Evolutionary conservation across 2,329 filamentous ascomycete genomes (phyloP).

Genomic region (Juglanconis oblonga): DNA sequence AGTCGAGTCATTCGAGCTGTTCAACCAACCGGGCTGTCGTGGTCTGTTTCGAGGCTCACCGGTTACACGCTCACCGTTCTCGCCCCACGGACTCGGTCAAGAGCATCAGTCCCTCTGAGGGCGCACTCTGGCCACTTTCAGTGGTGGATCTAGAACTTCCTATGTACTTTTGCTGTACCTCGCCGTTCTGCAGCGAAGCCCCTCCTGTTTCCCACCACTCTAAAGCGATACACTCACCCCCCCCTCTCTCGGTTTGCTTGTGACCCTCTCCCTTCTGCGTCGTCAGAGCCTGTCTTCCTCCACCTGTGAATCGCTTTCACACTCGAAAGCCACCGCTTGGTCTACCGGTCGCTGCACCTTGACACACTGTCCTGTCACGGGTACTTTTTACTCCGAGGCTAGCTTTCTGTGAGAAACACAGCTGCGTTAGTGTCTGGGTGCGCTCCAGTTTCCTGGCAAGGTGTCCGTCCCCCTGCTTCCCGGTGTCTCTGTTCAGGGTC

Average conservation of each 20-base stretch:
- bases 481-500: constrained; percentile 17
- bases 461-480: constrained; percentile 13
- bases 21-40: background rate
- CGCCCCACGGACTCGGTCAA: constrained; percentile 14
- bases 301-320: background rate
- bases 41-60: background rate
- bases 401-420: constrained; percentile 11
- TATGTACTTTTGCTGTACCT: constrained; percentile 15
- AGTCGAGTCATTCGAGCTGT: background rate
- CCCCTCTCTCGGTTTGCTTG: background rate
- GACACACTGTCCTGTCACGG: constrained; percentile 11
- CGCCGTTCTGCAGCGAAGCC: constrained; percentile 9
- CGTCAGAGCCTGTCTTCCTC: background rate
- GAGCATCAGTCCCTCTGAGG: background rate
- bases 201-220: constrained; percentile 1
- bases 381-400: constrained; percentile 7
- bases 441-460: constrained; percentile 1
- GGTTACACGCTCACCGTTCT: constrained; percentile 7
- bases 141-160: constrained; percentile 7
- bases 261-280: background rate
- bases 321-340: constrained; percentile 2
- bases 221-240: constrained; percentile 6
- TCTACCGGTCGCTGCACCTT: constrained; percentile 4
- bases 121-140: background rate
- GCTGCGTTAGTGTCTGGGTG: constrained; percentile 5